Evolutionary conservation across 371 early-diverging fungal genomes (phyloP).

Genomic region (Mortierella sp.): DNA sequence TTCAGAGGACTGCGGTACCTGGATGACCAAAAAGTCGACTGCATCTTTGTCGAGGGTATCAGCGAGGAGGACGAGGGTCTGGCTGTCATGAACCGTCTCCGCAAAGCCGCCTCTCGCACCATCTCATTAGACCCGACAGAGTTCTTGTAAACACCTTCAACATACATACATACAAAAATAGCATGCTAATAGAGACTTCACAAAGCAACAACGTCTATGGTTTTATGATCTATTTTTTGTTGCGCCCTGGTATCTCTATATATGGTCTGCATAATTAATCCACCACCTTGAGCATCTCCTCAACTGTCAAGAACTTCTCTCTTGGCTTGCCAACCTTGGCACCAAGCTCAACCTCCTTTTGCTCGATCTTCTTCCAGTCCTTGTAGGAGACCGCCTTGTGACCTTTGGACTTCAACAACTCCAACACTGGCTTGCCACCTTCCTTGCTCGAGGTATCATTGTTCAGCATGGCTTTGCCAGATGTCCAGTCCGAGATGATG

Average conservation of each 20-base stretch:
- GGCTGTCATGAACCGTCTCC: conserved; percentile 98
- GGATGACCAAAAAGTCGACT: conserved; percentile 81
- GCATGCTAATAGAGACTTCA: neutral
- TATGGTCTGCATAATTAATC: conserved; percentile 13
- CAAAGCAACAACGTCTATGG: neutral
- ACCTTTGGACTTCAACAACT: conserved; percentile 25
- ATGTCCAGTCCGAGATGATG: conserved; percentile 35
- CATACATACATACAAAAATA: neutral
- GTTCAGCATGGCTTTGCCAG: conserved; percentile 34
- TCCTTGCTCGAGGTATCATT: conserved; percentile 25
- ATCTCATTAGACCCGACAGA: conserved; percentile 45
- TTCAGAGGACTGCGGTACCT: conserved; percentile 88
- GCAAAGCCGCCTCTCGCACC: conserved; percentile 89
- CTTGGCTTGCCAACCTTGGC: conserved; percentile 78
- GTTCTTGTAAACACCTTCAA: conserved; percentile 14
- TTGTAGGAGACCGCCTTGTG: conserved; percentile 71
- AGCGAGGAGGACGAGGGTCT: conserved; percentile 86
- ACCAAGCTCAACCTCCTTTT: conserved; percentile 79
- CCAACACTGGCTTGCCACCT: conserved; percentile 44
- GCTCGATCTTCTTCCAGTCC: conserved; percentile 90
- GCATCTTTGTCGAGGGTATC: conserved; percentile 94
- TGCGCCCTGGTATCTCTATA: neutral
- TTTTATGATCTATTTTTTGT: conserved; percentile 2
- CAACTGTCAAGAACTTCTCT: conserved; percentile 80
- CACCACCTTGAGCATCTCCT: conserved; percentile 75